phyloP scores from a whole-genome alignment of 805 yeast species.

The Kazachstania bromeliacearum region DNA sequence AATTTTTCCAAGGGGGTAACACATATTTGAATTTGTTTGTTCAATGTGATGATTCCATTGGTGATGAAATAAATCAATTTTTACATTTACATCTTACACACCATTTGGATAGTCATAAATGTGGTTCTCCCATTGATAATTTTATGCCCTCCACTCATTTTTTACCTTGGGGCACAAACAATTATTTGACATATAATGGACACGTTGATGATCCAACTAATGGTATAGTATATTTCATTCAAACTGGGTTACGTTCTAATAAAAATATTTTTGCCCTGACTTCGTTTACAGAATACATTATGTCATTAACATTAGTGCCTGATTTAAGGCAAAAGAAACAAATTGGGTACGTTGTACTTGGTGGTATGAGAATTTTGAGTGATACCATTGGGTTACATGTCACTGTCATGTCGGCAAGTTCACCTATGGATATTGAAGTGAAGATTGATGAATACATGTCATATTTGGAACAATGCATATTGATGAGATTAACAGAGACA shows the following conservation, averaged over 20 bases:
- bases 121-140: not conserved
- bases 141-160: slow-evolving; percentile 30
- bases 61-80: slow-evolving; percentile 19
- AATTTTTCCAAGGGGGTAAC: slow-evolving; percentile 17
- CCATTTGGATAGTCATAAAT: slow-evolving; percentile 14
- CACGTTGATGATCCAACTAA: slow-evolving; percentile 42
- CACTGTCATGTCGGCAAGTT: slow-evolving; percentile 43
- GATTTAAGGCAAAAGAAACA: slow-evolving; percentile 48
- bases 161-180: slow-evolving; percentile 32
- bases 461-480: slow-evolving; percentile 32
- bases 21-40: slow-evolving; percentile 36
- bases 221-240: slow-evolving; percentile 45
- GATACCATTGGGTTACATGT: slow-evolving; percentile 51
- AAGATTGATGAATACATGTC: slow-evolving; percentile 41
- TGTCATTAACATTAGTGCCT: slow-evolving; percentile 36
- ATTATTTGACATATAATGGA: slow-evolving; percentile 27
- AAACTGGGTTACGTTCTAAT: slow-evolving; percentile 43
- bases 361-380: slow-evolving; percentile 45
- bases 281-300: slow-evolving; percentile 36
- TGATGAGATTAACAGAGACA: slow-evolving; percentile 21
- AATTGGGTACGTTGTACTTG: slow-evolving; percentile 53
- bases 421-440: slow-evolving; percentile 33
- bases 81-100: slow-evolving; percentile 21
- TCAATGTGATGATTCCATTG: slow-evolving; percentile 39
- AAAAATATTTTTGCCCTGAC: slow-evolving; percentile 33